Conservation (phyloP, 2,329 filamentous ascomycete genomes). For the Fusarium circinatum region DNA sequence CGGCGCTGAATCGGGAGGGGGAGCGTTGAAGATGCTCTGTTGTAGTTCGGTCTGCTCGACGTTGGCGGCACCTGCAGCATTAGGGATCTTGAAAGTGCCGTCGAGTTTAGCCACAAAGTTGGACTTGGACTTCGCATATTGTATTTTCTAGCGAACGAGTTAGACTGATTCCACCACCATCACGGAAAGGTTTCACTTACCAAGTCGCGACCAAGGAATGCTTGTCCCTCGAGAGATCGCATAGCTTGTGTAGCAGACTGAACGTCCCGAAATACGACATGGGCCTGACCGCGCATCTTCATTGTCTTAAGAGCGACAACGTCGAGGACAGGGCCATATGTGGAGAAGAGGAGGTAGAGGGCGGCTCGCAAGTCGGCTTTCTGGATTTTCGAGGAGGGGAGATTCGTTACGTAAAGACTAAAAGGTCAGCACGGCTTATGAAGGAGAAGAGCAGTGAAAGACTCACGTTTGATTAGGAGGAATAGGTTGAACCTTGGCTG, state of each 20-base stretch:
- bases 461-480: conserved; percentile 81
- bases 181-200: conserved; percentile 62
- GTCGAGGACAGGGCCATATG: conserved; percentile 91
- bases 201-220: conserved; percentile 86
- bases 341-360: conserved; percentile 93
- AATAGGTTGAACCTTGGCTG: conserved; percentile 63
- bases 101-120: conserved; percentile 90
- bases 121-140: conserved; percentile 91
- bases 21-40: conserved; percentile 82
- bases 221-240: conserved; percentile 85
- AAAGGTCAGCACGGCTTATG: conserved; percentile 4
- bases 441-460: conserved; percentile 11
- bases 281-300: conserved; percentile 96
- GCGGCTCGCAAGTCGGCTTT: conserved; percentile 88
- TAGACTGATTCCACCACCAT: background rate
- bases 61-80: conserved; percentile 61
- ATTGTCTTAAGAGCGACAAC: conserved; percentile 88
- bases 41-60: conserved; percentile 78
- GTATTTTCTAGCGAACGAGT: conserved; percentile 74
- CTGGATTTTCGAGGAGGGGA: conserved; percentile 86
- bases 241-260: conserved; percentile 95
- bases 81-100: conserved; percentile 83
- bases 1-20: conserved; percentile 62
- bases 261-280: conserved; percentile 88
- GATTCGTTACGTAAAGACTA: conserved; percentile 89